A percentile compares a stretch with the other conserved stretches of the same genome.
Conservation (phyloP, 1,284 basidiomycete genomes). For the Ceraceosorus bombacis region DNA sequence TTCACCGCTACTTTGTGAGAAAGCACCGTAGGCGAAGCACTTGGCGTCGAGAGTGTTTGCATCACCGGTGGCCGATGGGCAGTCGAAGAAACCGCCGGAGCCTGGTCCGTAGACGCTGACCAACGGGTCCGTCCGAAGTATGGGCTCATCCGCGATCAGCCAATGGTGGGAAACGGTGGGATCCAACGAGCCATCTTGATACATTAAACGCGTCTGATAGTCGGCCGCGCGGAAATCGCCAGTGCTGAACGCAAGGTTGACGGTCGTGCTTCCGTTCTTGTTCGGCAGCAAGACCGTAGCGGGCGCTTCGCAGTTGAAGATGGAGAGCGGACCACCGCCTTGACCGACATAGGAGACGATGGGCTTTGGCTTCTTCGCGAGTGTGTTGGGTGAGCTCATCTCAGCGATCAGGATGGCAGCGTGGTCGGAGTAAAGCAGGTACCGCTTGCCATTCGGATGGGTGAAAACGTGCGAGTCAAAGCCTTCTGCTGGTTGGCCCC, state of each 20-base stretch:
- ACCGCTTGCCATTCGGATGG: slow-evolving; percentile 23
- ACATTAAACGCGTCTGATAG: slow-evolving; percentile 22
- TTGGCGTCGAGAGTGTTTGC: slow-evolving; percentile 7
- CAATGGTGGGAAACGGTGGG: slow-evolving; percentile 15
- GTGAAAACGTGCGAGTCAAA: slow-evolving; percentile 24
- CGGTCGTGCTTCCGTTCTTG: slow-evolving; percentile 13
- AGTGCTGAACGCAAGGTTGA: slow-evolving; percentile 23
- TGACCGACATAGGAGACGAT: slow-evolving; percentile 17
- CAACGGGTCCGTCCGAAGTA: slow-evolving; percentile 15
- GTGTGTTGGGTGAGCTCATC: slow-evolving; percentile 6
- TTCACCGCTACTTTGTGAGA: slow-evolving; percentile 8
- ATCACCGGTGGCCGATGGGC: slow-evolving; percentile 2
- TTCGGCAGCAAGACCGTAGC: slow-evolving; percentile 20
- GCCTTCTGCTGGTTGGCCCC: slow-evolving; percentile 14
- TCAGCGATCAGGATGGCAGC: slow-evolving; percentile 21
- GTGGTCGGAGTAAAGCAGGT: slow-evolving; percentile 24
- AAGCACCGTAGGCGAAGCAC: slow-evolving; percentile 23
- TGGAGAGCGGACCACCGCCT: not conserved
- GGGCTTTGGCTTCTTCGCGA: slow-evolving; percentile 12
- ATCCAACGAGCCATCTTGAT: slow-evolving; percentile 15
- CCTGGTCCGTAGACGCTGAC: slow-evolving; percentile 21
- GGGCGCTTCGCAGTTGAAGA: slow-evolving; percentile 22
- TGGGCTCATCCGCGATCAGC: slow-evolving; percentile 17
- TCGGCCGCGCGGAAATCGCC: slow-evolving; percentile 24
- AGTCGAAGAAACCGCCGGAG: slow-evolving; percentile 16